Conservation (phyloP, 306 rosid genomes). For the Vigna reflexopilosa region DNA sequence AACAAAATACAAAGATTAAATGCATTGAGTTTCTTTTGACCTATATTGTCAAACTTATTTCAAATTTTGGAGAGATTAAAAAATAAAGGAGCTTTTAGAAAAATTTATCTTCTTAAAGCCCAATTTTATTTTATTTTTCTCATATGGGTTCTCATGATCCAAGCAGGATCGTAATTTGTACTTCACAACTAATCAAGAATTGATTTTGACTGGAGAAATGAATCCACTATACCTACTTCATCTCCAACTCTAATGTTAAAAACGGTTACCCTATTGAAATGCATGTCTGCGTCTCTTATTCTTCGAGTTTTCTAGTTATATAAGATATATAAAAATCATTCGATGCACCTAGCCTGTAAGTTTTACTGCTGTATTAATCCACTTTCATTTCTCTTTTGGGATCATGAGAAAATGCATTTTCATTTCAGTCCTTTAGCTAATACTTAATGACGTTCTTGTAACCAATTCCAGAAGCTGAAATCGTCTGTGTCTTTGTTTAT, state of each 20-base stretch:
- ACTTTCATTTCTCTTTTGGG: conserved; percentile 35
- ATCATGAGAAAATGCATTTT: conserved; percentile 17
- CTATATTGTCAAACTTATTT: not conserved
- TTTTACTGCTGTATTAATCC: conserved; percentile 4
- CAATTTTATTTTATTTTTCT: not conserved
- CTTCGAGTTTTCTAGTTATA: not conserved
- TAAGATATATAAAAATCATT: conserved; percentile 18
- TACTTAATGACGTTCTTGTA: not conserved
- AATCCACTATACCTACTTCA: not conserved
- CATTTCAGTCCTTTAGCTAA: conserved; percentile 23
- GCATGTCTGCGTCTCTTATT: not conserved
- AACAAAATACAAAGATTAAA: not conserved
- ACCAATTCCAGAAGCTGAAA: conserved; percentile 31
- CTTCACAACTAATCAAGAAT: not conserved
- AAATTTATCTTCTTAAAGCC: not conserved
- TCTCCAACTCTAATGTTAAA: too few species aligned
- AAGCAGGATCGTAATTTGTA: not conserved
- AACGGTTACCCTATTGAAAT: not conserved
- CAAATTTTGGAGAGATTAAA: not conserved
- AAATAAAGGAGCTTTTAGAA: not conserved
- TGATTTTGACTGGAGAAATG: conserved; percentile 15
- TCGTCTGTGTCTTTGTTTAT: not conserved
- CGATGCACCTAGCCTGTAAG: not conserved
- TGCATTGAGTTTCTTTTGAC: not conserved
- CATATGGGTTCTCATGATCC: not conserved